phyloP scores from a whole-genome alignment of 768 basidiomycete genomes.

The Cantharellus cinnabarinus region DNA sequence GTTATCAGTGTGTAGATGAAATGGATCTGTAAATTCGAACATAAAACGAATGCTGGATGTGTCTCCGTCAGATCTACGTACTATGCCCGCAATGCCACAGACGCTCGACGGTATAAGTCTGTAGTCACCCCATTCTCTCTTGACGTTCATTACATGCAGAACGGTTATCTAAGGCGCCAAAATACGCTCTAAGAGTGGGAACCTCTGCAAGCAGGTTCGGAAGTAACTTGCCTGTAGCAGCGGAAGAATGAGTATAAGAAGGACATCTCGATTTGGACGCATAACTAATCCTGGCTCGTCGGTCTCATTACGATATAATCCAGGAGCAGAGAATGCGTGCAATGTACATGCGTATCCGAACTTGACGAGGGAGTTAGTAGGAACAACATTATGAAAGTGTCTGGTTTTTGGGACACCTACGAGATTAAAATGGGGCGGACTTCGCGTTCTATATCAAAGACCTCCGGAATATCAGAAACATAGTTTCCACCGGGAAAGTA shows the following conservation, averaged over 20 bases:
- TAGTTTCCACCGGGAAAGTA: background rate
- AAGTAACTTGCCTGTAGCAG: conserved; percentile 36
- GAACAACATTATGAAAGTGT: background rate
- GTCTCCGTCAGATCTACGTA: conserved; percentile 5
- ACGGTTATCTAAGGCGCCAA: conserved; percentile 28
- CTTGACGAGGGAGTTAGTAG: conserved; percentile 16
- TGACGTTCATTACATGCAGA: conserved; percentile 45
- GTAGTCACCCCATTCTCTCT: conserved; percentile 39
- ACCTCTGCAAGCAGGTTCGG: conserved; percentile 6
- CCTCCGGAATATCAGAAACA: background rate
- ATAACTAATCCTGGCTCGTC: conserved; percentile 27
- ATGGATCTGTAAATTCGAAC: conserved; percentile 2
- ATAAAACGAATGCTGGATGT: background rate
- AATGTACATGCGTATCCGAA: conserved; percentile 60
- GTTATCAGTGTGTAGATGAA: conserved; percentile 1
- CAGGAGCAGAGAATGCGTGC: conserved; percentile 41
- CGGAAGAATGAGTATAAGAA: conserved; percentile 54
- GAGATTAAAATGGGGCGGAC: conserved; percentile 30
- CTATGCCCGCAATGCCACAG: conserved; percentile 34
- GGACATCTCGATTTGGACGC: conserved; percentile 49
- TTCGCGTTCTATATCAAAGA: background rate
- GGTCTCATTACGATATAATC: conserved; percentile 6
- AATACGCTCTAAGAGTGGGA: background rate
- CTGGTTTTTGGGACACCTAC: conserved; percentile 17
- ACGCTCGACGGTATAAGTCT: conserved; percentile 52